Evolutionary conservation across 2,329 filamentous ascomycete species (phyloP), one percentile per base, ranked within the genome.

Genomic region (Colletotrichum sansevieriae): DNA sequence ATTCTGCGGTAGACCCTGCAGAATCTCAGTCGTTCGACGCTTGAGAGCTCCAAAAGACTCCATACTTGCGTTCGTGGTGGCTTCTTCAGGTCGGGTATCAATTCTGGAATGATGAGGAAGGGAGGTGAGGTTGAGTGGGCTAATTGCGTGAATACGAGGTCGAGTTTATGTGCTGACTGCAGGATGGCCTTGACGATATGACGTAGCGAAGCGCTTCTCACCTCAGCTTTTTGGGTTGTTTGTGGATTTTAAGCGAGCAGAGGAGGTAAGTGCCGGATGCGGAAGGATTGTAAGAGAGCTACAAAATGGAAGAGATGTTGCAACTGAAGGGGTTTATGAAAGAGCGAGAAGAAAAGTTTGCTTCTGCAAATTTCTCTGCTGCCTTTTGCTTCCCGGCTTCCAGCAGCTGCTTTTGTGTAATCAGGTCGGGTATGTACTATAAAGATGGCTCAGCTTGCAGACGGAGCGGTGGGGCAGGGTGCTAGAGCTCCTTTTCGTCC

Each of bases 21-120:
- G 71, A 60, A 88, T 77, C 75, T 87, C 85, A 71, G 84, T 85
- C 35, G 86, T 84, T 71, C 86, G 86, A 75, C 86, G 86, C 77
- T 84, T 85, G 68, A 89, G 80, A 72, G 82, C 77, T 49, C 79
- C 78, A 74, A 88, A 85, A 56, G 84, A 83, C 71, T 88, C 85
- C 86, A 87, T 87, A 57, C 6, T 71, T 56, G 60, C 52, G 46
- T 13, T 33, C 12, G 11, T 18, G 11, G 20, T 41, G 8, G 43
- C 18, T 60, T 39, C 41, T 55, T 41, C 25, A 20, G 18, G 33
- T 15, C 11, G 43, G 22, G 51, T 56, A 44, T 56, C 49, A 49
- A 44, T 43, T 29, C 13, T 20, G 49, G 29, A 52, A 61, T 29
- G 22, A 25, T 55, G 35, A 55, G 13, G 29, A 25, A 15, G 15